Conservation (phyloP, 1,139 yeast genomes). For the Saccharomyces pastorianus region DNA sequence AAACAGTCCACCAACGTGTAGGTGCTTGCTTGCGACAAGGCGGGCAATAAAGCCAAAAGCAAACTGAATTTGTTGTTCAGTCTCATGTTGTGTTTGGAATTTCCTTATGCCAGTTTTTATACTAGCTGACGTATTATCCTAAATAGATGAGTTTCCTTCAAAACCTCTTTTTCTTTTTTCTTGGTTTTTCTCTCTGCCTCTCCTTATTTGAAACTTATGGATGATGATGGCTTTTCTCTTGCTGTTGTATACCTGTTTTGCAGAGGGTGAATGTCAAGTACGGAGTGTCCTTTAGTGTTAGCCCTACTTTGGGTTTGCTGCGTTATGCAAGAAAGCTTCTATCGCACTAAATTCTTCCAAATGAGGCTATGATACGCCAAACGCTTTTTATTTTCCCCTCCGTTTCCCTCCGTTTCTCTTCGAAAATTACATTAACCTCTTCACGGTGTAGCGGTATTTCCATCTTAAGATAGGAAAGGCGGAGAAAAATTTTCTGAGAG, state of each 20-base stretch:
- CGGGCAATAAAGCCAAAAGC: background rate
- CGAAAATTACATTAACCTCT: background rate
- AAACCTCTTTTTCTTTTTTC: background rate
- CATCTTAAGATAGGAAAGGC: background rate
- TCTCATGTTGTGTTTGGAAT: background rate
- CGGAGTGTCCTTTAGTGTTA: background rate
- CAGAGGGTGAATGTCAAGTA: background rate
- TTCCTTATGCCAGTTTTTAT: background rate
- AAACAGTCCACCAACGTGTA: slow-evolving; percentile 28
- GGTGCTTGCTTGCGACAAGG: slow-evolving; percentile 3
- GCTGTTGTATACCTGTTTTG: background rate
- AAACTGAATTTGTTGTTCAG: background rate
- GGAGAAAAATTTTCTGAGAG: background rate
- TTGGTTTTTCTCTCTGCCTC: background rate
- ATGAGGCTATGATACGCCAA: background rate
- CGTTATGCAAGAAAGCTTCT: background rate
- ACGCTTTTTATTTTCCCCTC: background rate
- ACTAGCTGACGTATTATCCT: background rate
- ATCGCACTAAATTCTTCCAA: background rate
- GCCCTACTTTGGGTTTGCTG: background rate
- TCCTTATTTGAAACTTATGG: background rate
- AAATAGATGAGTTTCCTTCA: background rate
- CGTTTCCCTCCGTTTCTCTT: background rate
- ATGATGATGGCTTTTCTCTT: background rate
- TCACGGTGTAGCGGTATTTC: background rate